Evolutionary conservation across 768 basidiomycete genomes (phyloP).

Genomic region (Boletellus ananas): DNA sequence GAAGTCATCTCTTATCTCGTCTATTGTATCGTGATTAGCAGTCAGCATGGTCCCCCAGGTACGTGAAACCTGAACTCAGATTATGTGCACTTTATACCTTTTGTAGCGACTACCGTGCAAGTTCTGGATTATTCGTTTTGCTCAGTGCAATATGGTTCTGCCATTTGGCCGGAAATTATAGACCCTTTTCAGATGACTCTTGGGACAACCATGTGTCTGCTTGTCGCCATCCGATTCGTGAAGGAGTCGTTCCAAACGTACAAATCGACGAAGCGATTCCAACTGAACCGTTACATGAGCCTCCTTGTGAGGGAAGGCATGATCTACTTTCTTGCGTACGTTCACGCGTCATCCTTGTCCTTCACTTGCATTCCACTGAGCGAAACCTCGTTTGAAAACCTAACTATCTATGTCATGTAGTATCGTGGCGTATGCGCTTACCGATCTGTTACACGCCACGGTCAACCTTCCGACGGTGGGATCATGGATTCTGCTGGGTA

Average conservation of each 20-base stretch:
- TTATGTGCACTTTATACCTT: not conserved
- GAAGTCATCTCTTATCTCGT: not conserved
- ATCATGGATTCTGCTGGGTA: not conserved
- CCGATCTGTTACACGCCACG: not conserved
- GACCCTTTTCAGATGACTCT: not conserved
- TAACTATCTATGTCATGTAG: not conserved
- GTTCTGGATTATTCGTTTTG: not conserved
- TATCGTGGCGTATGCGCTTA: not conserved
- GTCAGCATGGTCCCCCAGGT: not conserved
- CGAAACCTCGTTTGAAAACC: not conserved
- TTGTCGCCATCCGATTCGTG: not conserved
- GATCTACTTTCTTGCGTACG: not conserved
- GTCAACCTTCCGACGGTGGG: not conserved
- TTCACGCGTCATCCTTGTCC: not conserved
- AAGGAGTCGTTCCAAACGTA: not conserved
- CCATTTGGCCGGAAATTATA: not conserved
- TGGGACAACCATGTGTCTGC: not conserved
- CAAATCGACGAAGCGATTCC: not conserved
- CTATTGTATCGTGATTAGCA: not conserved
- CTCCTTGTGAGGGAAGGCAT: not conserved
- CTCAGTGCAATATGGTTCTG: not conserved
- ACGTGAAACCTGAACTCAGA: not conserved
- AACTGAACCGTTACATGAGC: not conserved
- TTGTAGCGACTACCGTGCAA: not conserved
- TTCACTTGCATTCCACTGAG: not conserved